A percentile compares a stretch with the other conserved stretches of the same genome.
Evolutionary conservation across 1,284 basidiomycete genomes (phyloP).

Genomic region (Erythrobasidium hasegawianum): DNA sequence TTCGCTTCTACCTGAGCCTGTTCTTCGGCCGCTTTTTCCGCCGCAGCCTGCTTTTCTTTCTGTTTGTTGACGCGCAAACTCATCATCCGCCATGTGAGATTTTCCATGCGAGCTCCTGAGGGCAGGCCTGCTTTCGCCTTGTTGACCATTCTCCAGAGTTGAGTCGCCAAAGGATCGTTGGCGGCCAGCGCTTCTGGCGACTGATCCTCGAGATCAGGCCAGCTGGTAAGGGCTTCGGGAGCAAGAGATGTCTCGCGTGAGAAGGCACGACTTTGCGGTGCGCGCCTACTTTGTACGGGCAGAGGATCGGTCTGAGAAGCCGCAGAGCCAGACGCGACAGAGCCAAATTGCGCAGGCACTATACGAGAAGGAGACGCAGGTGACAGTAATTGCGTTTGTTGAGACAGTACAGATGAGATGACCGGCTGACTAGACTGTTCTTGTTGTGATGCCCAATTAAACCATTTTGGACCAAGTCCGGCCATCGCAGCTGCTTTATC

Average conservation of each 20-base stretch:
- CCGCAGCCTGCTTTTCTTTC: constrained; percentile 40
- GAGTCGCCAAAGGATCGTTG: constrained; percentile 84
- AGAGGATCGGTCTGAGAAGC: neutral
- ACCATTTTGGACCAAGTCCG: constrained; percentile 27
- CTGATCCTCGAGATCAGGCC: constrained; percentile 39
- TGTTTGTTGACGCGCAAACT: constrained; percentile 84
- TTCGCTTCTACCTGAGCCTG: neutral
- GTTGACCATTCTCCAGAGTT: constrained; percentile 96
- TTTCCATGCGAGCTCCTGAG: constrained; percentile 93
- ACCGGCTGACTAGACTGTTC: neutral
- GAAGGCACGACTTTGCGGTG: neutral
- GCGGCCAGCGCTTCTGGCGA: constrained; percentile 37
- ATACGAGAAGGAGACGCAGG: neutral
- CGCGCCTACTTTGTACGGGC: neutral
- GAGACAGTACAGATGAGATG: constrained; percentile 1
- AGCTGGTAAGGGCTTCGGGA: neutral
- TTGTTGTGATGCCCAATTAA: constrained; percentile 24
- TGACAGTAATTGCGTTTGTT: neutral
- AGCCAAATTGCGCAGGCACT: neutral
- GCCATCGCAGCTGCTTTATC: constrained; percentile 24
- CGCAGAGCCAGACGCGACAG: too few species aligned
- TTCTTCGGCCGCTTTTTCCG: constrained; percentile 4
- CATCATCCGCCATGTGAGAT: constrained; percentile 98
- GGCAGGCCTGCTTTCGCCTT: constrained; percentile 80
- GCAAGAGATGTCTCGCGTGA: neutral